These are phyloP conservation scores for Coemansia pectinata DNA, from an alignment of 192 early-diverging fungal species.

Conservation along the genomic window DNA sequence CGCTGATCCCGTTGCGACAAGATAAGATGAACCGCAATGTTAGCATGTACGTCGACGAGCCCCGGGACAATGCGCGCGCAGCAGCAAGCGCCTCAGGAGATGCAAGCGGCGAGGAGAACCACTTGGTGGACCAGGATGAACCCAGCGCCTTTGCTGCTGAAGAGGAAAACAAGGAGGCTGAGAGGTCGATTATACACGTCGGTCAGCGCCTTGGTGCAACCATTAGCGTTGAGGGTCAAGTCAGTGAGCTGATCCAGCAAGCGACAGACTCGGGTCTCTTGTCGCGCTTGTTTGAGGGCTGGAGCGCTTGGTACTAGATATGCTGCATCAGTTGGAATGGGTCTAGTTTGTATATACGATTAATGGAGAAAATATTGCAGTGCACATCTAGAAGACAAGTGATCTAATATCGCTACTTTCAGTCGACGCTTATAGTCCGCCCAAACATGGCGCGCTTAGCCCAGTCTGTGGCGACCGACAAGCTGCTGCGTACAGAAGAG, in stretches of 20 bases:
- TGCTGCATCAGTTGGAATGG: neutral
- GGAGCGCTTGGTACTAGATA: slow-evolving; percentile 48
- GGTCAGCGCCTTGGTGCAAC: slow-evolving; percentile 59
- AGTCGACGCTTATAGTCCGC: slow-evolving; percentile 88
- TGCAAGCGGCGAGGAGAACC: neutral
- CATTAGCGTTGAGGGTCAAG: slow-evolving; percentile 68
- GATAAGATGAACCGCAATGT: slow-evolving; percentile 48
- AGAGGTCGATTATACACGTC: slow-evolving; percentile 64
- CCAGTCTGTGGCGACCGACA: slow-evolving; percentile 90
- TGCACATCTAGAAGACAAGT: neutral
- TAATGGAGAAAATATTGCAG: neutral
- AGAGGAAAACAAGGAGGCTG: slow-evolving; percentile 67
- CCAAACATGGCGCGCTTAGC: slow-evolving; percentile 85
- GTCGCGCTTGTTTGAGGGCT: slow-evolving; percentile 62
- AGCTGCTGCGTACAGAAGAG: slow-evolving; percentile 81
- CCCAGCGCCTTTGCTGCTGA: slow-evolving; percentile 8
- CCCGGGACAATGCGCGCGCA: slow-evolving; percentile 1
- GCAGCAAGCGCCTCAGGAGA: slow-evolving; percentile 5
- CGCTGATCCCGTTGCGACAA: slow-evolving; percentile 44
- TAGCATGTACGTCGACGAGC: slow-evolving; percentile 23
- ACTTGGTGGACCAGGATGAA: slow-evolving; percentile 14
- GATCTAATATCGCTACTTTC: slow-evolving; percentile 10
- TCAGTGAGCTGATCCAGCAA: slow-evolving; percentile 71
- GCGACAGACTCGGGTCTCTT: slow-evolving; percentile 63
- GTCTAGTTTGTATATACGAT: neutral